phyloP scores from a whole-genome alignment of 495 filamentous ascomycete species.

The Penicillium cosmopolitanum region DNA sequence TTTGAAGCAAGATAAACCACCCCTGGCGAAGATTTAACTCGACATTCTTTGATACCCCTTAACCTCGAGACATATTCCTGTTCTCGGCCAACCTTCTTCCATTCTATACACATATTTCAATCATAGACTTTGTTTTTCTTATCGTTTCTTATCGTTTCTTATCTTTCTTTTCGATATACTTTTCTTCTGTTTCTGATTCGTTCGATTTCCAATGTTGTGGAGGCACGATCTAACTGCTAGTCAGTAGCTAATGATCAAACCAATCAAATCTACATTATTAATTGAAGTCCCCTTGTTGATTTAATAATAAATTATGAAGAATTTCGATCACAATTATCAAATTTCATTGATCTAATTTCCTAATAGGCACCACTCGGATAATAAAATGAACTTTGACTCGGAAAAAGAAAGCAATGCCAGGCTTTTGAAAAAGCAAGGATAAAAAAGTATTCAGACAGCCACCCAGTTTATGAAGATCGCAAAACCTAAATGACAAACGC shows the following conservation, averaged over 20 bases:
- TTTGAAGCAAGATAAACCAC: conserved; percentile 48
- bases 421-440: conserved; percentile 2
- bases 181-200: conserved; percentile 4
- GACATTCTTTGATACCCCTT: conserved; percentile 16
- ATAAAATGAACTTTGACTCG: not conserved
- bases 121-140: conserved; percentile 17
- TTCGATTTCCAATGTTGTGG: not conserved
- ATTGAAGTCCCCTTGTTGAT: not conserved
- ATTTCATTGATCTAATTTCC: not conserved
- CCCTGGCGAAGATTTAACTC: conserved; percentile 44
- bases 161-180: conserved; percentile 5
- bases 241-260: not conserved
- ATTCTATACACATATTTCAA: conserved; percentile 16
- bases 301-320: not conserved
- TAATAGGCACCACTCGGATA: not conserved
- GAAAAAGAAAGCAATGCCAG: not conserved
- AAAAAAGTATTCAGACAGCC: conserved; percentile 37
- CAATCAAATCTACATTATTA: not conserved
- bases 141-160: not conserved
- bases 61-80: not conserved
- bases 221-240: not conserved
- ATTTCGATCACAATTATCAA: not conserved
- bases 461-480: conserved; percentile 32
- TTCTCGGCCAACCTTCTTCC: conserved; percentile 2
- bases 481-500: conserved; percentile 23